Evolutionary conservation across 2,329 filamentous ascomycete species (phyloP), one percentile per base, ranked within the genome.

Genomic region (Aspergillus neotritici): DNA sequence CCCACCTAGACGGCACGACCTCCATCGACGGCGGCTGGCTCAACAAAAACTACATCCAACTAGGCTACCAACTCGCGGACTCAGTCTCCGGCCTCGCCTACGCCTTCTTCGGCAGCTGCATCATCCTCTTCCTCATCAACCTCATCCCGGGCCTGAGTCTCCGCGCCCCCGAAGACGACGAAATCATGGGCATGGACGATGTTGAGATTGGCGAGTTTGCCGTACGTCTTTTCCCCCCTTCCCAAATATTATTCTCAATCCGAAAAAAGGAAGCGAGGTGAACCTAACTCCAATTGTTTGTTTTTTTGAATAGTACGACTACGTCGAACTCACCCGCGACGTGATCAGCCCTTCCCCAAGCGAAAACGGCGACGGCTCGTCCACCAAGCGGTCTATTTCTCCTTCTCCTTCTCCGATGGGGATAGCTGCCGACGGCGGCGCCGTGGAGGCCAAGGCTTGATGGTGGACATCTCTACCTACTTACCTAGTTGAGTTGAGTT

Each of bases 201-300:
- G 83, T 86, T 16, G 88, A 95, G 68, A 87, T 94, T 59, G 89
- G 89, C 63, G 89, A 94, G 71, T 94, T 93, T 63, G 89, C 87
- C n/a, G 76, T 78, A 72, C 63, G 75, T 72, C 42, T 21, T 41
- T 28, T 5, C 3, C 32, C 15, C 14, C 33, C 16, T 8, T 2
- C 25, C 31, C n/a, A 5, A 31, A 8, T 3, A 13, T 11, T 15
- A n/a, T n/a, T n/a, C n/a, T n/a, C n/a, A n/a, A n/a, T n/a, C n/a
- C n/a, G n/a, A n/a, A n/a, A n/a, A 9, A 2, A 25, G 5, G 7
- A 25, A 25, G 2, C 6, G 21, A 25, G 6, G 9, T 8, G 7
- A 15, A 29, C 12, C 46, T 46, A 33, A 56, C 40, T 34, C 17
- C 9, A 36, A 38, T 34, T n/a, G n/a, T n/a, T n/a, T n/a, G n/a